Conservation (phyloP, 805 yeast species). For the Candida vaughaniae region DNA sequence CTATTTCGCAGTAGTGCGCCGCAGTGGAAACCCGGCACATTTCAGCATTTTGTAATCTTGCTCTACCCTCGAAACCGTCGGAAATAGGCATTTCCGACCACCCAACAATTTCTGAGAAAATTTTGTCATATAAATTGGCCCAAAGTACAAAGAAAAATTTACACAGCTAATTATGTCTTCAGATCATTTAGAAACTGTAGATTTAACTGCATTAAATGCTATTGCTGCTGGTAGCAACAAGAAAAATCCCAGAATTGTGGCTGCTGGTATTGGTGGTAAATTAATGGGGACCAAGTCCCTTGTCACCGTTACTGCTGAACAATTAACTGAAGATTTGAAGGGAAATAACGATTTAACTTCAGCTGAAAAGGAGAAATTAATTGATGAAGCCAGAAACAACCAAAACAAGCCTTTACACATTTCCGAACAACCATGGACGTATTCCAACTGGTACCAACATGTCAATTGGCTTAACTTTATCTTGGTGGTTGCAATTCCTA, state of each 20-base stretch:
- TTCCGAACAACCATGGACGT: slow-evolving; percentile 78
- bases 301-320: slow-evolving; percentile 66
- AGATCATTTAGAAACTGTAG: slow-evolving; percentile 36
- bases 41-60: no score
- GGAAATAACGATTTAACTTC: slow-evolving; percentile 23
- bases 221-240: slow-evolving; percentile 82
- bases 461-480: slow-evolving; percentile 75
- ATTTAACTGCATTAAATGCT: slow-evolving; percentile 69
- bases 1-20: no score
- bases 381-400: slow-evolving; percentile 16
- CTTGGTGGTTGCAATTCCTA: slow-evolving; percentile 62
- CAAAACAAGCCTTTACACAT: slow-evolving; percentile 47
- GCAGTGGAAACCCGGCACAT: no score
- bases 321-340: slow-evolving; percentile 52
- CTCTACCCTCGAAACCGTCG: no score
- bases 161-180: slow-evolving; percentile 6
- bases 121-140: not conserved
- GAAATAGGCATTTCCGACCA: slow-evolving; percentile 5
- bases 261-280: slow-evolving; percentile 71
- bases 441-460: slow-evolving; percentile 68
- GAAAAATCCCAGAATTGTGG: slow-evolving; percentile 67
- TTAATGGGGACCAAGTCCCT: slow-evolving; percentile 80
- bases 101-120: slow-evolving; percentile 6
- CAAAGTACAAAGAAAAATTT: no score
- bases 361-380: slow-evolving; percentile 35